phyloP scores from a whole-genome alignment of 495 filamentous ascomycete species.

The Podospora pseudocomata region DNA sequence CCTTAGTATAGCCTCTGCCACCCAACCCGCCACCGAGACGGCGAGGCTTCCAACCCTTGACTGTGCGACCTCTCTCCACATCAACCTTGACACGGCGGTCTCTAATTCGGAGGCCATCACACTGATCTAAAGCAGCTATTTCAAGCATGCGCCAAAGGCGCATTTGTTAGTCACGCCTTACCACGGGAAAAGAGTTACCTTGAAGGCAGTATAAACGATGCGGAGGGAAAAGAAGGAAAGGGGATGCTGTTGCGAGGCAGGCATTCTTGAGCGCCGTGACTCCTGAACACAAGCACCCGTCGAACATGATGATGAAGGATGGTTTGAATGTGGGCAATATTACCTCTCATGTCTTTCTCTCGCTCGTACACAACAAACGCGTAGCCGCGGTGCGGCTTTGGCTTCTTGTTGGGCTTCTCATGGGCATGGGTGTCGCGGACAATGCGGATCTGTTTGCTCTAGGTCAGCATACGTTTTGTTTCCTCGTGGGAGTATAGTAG shows the following conservation, averaged over 20 bases:
- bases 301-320: constrained; percentile 32
- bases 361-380: constrained; percentile 96
- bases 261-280: constrained; percentile 50
- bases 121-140: constrained; percentile 55
- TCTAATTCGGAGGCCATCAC: constrained; percentile 87
- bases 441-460: constrained; percentile 69
- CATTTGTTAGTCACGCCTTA: constrained; percentile 55
- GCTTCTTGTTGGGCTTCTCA: constrained; percentile 68
- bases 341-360: constrained; percentile 99
- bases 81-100: constrained; percentile 90
- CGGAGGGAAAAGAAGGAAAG: constrained; percentile 16
- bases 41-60: constrained; percentile 89
- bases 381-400: constrained; percentile 86
- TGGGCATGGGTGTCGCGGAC: constrained; percentile 64
- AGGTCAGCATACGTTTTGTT: constrained; percentile 17
- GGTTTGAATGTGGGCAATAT: constrained; percentile 38
- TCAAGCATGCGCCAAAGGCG: constrained; percentile 51
- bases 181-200: constrained; percentile 39
- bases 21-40: constrained; percentile 91
- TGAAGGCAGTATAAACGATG: constrained; percentile 18
- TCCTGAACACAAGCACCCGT: constrained; percentile 29
- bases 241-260: constrained; percentile 38
- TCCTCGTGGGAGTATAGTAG: not conserved
- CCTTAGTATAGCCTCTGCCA: constrained; percentile 89
- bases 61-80: constrained; percentile 92